phyloP scores from a whole-genome alignment of 768 basidiomycete genomes.

The Infundibulicybe gibba region DNA sequence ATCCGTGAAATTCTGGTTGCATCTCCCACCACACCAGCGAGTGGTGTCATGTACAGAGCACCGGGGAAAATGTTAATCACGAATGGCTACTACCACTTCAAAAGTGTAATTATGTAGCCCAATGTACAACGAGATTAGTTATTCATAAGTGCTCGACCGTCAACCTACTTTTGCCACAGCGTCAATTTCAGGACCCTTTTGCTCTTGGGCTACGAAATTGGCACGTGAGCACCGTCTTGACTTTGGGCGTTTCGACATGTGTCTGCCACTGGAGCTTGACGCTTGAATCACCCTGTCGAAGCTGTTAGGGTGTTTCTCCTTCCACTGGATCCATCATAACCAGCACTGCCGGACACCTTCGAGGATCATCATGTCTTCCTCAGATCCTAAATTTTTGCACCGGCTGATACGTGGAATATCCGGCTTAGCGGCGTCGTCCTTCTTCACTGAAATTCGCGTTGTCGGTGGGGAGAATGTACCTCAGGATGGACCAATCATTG shows the following conservation, averaged over 20 bases:
- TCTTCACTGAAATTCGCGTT: slow-evolving; percentile 86
- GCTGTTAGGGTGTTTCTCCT: not conserved
- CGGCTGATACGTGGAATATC: slow-evolving; percentile 69
- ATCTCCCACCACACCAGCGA: too few relatives aligned
- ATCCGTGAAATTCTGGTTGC: too few relatives aligned
- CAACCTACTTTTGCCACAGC: too few relatives aligned
- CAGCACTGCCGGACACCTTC: not conserved
- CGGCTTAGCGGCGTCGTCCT: slow-evolving; percentile 71
- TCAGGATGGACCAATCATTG: slow-evolving; percentile 82
- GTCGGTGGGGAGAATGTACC: slow-evolving; percentile 90
- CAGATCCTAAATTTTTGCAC: slow-evolving; percentile 53
- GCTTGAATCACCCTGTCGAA: not conserved
- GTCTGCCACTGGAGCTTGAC: not conserved
- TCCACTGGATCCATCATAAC: not conserved
- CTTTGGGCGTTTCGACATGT: not conserved
- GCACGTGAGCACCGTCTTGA: too few relatives aligned
- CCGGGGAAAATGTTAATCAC: too few relatives aligned
- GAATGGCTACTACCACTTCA: too few relatives aligned
- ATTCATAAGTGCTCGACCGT: too few relatives aligned
- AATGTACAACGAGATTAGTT: too few relatives aligned
- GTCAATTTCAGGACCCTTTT: too few relatives aligned
- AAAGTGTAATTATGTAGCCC: too few relatives aligned
- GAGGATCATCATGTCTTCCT: slow-evolving; percentile 15
- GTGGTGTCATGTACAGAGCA: too few relatives aligned
- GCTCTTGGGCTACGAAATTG: too few relatives aligned